These are phyloP conservation scores for Globisporangium iwayamae DNA, from an alignment of 352 stramenopile genomes.

Conservation along the genomic window DNA sequence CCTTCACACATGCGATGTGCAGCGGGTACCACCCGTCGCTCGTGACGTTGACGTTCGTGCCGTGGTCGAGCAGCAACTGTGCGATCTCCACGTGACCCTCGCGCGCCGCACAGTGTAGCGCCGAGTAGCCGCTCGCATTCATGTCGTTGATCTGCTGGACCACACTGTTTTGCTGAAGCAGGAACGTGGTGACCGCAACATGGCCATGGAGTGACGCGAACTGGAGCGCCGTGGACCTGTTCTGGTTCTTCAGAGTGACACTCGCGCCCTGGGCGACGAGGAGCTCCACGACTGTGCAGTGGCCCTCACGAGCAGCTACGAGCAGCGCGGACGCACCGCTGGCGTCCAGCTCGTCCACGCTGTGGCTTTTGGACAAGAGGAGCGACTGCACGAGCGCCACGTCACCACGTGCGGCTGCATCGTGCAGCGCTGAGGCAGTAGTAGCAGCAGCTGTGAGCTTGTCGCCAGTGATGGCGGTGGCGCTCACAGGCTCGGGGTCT, in stretches of 20 bases:
- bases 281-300: conserved; percentile 8
- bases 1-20: conserved; percentile 9
- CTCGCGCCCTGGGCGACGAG: not conserved
- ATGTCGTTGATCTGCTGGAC: conserved; percentile 3
- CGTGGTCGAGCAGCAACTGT: conserved; percentile 10
- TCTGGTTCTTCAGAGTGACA: not conserved
- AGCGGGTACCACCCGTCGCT: conserved; percentile 13
- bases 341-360: conserved; percentile 8
- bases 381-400: conserved; percentile 1
- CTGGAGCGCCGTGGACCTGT: conserved; percentile 8
- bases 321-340: conserved; percentile 9
- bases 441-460: too few species aligned
- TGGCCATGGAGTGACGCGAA: not conserved
- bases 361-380: not conserved
- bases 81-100: not conserved
- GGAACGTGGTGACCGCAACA: not conserved
- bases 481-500: too few species aligned
- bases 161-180: not conserved
- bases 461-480: too few species aligned
- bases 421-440: not conserved
- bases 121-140: conserved; percentile 10
- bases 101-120: conserved; percentile 10
- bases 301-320: conserved; percentile 12
- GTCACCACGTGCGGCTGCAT: conserved; percentile 1
- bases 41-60: conserved; percentile 5